A percentile compares a stretch with the other conserved stretches of the same genome.
These are phyloP conservation scores for Evernia prunastri DNA, from an alignment of 495 filamentous ascomycete species.

Conservation along the genomic window DNA sequence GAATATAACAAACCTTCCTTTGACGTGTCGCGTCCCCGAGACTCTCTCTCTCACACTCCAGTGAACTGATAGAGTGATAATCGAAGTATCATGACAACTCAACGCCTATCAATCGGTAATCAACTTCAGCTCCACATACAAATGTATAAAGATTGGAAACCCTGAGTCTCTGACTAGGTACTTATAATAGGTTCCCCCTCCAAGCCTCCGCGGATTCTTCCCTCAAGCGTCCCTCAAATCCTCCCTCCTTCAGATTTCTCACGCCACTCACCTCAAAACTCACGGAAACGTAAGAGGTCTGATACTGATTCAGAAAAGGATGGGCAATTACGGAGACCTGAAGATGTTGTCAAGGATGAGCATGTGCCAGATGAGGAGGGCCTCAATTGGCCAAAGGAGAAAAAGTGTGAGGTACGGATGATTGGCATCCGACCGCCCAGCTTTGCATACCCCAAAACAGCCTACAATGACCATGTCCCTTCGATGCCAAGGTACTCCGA, in stretches of 20 bases:
- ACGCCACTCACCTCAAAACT: background rate
- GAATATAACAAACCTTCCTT: background rate
- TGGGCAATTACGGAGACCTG: background rate
- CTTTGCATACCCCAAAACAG: constrained; percentile 35
- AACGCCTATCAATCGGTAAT: background rate
- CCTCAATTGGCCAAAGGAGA: background rate
- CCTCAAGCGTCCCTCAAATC: background rate
- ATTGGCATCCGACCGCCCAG: constrained; percentile 13
- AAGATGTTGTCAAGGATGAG: background rate
- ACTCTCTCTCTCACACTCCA: too few species aligned
- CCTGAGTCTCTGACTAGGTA: too few species aligned
- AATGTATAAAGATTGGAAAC: background rate
- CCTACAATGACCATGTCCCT: constrained; percentile 29
- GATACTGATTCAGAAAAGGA: background rate
- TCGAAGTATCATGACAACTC: background rate
- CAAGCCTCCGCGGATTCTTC: constrained; percentile 2
- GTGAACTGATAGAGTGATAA: background rate
- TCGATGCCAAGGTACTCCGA: constrained; percentile 30
- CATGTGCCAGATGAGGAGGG: background rate
- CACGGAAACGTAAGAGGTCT: constrained; percentile 10
- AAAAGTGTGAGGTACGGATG: constrained; percentile 1
- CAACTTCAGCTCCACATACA: background rate
- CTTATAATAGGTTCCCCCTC: constrained; percentile 2
- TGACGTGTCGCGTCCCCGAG: background rate
- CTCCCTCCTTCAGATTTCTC: background rate